Evolutionary conservation across 208 protist species (phyloP).

Genomic region (Crithidia mellificae): DNA sequence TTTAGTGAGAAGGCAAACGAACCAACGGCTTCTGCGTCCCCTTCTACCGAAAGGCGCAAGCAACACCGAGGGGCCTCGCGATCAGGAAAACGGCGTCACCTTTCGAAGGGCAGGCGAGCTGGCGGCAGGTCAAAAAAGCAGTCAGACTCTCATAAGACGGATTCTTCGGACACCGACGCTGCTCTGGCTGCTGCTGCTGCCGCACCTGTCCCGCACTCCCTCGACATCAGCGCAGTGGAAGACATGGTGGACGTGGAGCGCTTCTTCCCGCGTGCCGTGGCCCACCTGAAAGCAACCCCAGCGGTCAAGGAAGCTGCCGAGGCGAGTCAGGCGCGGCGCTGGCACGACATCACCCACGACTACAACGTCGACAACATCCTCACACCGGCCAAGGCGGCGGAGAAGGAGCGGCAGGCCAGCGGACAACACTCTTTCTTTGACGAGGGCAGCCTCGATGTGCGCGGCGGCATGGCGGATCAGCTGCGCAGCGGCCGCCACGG

Average conservation of each 20-base stretch:
- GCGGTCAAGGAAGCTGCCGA: slow-evolving; percentile 31
- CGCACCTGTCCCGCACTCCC: slow-evolving; percentile 42
- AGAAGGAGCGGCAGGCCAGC: slow-evolving; percentile 24
- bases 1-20: background rate
- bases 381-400: slow-evolving; percentile 14
- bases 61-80: background rate
- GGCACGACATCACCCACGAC: slow-evolving; percentile 58
- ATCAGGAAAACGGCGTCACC: background rate
- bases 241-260: slow-evolving; percentile 64
- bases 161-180: too few species aligned
- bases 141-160: background rate
- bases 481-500: slow-evolving; percentile 18
- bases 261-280: slow-evolving; percentile 68
- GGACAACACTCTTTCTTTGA: slow-evolving; percentile 69
- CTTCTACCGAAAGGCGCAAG: background rate
- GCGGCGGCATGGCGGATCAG: slow-evolving; percentile 34
- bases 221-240: slow-evolving; percentile 53
- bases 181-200: too few species aligned
- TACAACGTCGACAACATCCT: slow-evolving; percentile 60
- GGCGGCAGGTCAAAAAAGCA: background rate
- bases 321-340: slow-evolving; percentile 37
- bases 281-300: slow-evolving; percentile 57
- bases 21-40: background rate
- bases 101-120: background rate
- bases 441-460: slow-evolving; percentile 78